These are phyloP conservation scores for Centaurea solstitialis DNA, from an alignment of 129 eudicot genomes.

Conservation along the genomic window DNA sequence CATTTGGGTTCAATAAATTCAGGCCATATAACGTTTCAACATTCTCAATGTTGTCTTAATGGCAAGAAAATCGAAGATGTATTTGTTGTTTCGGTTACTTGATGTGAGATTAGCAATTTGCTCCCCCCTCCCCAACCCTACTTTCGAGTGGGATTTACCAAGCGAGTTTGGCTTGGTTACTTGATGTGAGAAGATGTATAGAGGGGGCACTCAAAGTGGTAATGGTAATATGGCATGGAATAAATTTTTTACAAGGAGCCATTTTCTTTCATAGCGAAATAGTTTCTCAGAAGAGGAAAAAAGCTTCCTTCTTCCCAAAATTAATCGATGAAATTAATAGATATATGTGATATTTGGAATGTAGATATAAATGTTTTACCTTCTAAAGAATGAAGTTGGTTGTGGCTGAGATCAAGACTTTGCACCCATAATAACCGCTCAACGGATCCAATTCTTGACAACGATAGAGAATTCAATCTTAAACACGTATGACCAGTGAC, in stretches of 20 bases:
- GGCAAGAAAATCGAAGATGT: too few species aligned
- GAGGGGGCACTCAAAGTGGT: background rate
- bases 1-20: too few species aligned
- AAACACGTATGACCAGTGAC: conserved; percentile 35
- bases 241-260: background rate
- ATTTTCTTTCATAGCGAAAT: background rate
- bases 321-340: background rate
- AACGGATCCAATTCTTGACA: conserved; percentile 65
- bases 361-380: conserved; percentile 45
- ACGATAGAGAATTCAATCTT: conserved; percentile 59
- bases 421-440: conserved; percentile 82
- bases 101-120: too few species aligned
- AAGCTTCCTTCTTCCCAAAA: background rate
- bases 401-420: conserved; percentile 90
- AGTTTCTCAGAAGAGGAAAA: background rate
- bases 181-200: background rate
- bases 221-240: background rate
- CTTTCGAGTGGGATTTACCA: background rate
- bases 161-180: background rate
- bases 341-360: background rate
- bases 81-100: too few species aligned
- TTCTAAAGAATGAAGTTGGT: conserved; percentile 79
- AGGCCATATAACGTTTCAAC: too few species aligned
- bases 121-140: too few species aligned
- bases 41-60: too few species aligned